phyloP scores from a whole-genome alignment of 2,329 filamentous ascomycete genomes.

The Trichoderma cornu-damae region DNA sequence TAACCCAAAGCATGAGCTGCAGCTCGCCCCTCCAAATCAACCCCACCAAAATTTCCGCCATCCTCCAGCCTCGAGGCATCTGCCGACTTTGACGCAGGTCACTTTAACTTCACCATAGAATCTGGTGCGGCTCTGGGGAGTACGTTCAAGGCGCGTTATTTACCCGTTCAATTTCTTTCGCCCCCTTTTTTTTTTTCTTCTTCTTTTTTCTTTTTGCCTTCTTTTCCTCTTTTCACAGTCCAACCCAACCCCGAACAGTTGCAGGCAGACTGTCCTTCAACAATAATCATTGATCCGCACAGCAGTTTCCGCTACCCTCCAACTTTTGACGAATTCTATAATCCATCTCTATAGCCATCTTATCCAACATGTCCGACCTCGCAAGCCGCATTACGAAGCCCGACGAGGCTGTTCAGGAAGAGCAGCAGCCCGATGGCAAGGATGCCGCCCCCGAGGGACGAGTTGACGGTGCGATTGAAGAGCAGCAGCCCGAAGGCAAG shows the following conservation, averaged over 20 bases:
- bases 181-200: too few relatives aligned
- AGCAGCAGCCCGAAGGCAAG: too few relatives aligned
- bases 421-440: conserved; percentile 21
- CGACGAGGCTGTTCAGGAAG: conserved; percentile 28
- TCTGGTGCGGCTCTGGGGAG: conserved; percentile 5
- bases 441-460: too few relatives aligned
- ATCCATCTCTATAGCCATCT: background rate
- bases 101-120: background rate
- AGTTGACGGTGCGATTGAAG: too few relatives aligned
- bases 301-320: background rate
- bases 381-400: conserved; percentile 49
- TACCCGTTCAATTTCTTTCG: too few relatives aligned
- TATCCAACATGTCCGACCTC: conserved; percentile 42
- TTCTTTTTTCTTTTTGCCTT: too few relatives aligned
- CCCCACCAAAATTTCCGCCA: conserved; percentile 31
- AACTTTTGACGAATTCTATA: background rate
- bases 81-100: background rate
- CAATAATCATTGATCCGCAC: background rate
- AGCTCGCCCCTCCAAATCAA: conserved; percentile 32
- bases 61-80: background rate
- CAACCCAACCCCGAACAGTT: background rate
- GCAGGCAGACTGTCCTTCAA: conserved; percentile 9
- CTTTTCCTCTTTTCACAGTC: background rate
- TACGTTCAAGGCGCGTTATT: conserved; percentile 4
- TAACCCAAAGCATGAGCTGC: conserved; percentile 17